Evolutionary conservation across 2,329 filamentous ascomycete species (phyloP).

Genomic region (Leptoxyphium fumago): DNA sequence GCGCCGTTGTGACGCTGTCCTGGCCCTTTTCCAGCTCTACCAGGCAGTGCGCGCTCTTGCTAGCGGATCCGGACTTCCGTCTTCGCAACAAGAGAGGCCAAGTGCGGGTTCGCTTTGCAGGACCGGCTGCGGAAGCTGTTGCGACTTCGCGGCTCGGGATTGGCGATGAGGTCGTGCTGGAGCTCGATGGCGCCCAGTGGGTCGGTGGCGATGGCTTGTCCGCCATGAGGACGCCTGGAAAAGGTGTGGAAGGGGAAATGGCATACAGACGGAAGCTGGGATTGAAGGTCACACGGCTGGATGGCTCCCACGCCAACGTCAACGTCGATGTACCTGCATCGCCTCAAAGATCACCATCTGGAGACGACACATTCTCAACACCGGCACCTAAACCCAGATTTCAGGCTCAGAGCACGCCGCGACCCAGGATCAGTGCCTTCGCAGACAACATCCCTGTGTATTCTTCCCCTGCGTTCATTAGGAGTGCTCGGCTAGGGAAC

Average conservation of each 20-base stretch:
- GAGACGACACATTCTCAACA: slow-evolving; percentile 1
- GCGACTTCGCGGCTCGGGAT: slow-evolving; percentile 55
- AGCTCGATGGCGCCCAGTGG: slow-evolving; percentile 56
- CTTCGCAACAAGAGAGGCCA: slow-evolving; percentile 65
- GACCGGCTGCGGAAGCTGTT: slow-evolving; percentile 54
- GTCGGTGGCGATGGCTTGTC: slow-evolving; percentile 40
- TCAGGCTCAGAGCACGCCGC: too few species aligned
- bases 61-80: slow-evolving; percentile 74
- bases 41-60: slow-evolving; percentile 58
- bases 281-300: slow-evolving; percentile 14
- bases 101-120: slow-evolving; percentile 62
- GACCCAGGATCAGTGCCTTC: too few species aligned
- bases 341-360: background rate
- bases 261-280: slow-evolving; percentile 28
- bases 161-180: slow-evolving; percentile 59
- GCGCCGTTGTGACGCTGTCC: slow-evolving; percentile 65
- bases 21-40: slow-evolving; percentile 83
- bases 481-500: slow-evolving; percentile 29
- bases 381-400: slow-evolving; percentile 1
- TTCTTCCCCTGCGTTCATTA: slow-evolving; percentile 67
- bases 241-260: slow-evolving; percentile 43
- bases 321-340: slow-evolving; percentile 1
- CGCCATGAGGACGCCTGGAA: slow-evolving; percentile 39
- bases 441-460: slow-evolving; percentile 35
- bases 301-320: slow-evolving; percentile 5